These are phyloP conservation scores for Bathelium albidoporum DNA, from an alignment of 495 filamentous ascomycete genomes.

Conservation along the genomic window DNA sequence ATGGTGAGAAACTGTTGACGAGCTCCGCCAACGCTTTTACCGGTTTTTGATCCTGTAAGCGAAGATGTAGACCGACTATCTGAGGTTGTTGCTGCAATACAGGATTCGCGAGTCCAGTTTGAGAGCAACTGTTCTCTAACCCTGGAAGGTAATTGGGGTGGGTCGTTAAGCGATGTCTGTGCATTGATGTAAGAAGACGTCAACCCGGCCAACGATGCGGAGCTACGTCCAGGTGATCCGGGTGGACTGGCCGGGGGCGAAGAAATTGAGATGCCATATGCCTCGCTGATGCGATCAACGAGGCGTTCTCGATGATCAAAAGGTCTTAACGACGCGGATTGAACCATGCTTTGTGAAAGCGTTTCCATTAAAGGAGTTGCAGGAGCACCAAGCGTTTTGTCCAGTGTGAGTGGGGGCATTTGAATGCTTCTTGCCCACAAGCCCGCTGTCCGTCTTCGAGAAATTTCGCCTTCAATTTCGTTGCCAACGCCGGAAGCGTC, in stretches of 20 bases:
- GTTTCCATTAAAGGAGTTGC: constrained; percentile 26
- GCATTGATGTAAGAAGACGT: constrained; percentile 7
- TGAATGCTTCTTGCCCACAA: constrained; percentile 65
- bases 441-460: constrained; percentile 54
- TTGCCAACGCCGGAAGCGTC: constrained; percentile 54
- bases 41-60: not conserved
- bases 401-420: constrained; percentile 43
- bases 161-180: not conserved
- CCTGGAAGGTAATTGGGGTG: constrained; percentile 35
- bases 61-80: not conserved
- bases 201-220: constrained; percentile 41
- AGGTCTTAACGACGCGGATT: constrained; percentile 50
- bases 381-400: constrained; percentile 32
- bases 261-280: constrained; percentile 47
- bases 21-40: not conserved
- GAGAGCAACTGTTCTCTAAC: constrained; percentile 63
- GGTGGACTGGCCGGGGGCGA: constrained; percentile 61
- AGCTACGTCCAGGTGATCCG: constrained; percentile 56
- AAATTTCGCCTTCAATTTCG: constrained; percentile 64
- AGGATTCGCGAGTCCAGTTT: constrained; percentile 66
- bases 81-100: constrained; percentile 41
- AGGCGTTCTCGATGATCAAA: constrained; percentile 57
- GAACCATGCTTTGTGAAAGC: constrained; percentile 40
- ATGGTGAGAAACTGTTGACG: constrained; percentile 37
- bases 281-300: constrained; percentile 58